These are phyloP conservation scores for Penicillium pancosmium DNA, from an alignment of 495 filamentous ascomycete species.

Conservation along the genomic window DNA sequence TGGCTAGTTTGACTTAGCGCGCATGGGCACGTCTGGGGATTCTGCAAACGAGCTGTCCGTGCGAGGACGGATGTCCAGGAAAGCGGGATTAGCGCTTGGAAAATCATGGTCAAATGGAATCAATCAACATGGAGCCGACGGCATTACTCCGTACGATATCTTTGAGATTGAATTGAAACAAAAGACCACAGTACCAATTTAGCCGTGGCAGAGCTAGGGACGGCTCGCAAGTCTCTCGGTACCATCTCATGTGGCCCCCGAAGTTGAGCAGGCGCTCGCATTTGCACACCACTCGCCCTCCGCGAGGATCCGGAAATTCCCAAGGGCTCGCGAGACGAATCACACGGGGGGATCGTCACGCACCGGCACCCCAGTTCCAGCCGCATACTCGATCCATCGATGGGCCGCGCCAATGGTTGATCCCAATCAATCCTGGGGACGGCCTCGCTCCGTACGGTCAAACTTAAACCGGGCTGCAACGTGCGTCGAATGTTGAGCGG, in stretches of 20 bases:
- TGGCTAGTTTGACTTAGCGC: conserved; percentile 22
- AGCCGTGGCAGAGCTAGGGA: neutral
- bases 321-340: neutral
- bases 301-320: conserved; percentile 13
- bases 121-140: neutral
- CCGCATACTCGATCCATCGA: conserved; percentile 22
- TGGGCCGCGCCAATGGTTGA: conserved; percentile 16
- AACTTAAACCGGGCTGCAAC: conserved; percentile 34
- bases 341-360: conserved; percentile 17
- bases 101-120: neutral
- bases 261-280: neutral
- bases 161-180: neutral
- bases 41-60: conserved; percentile 38
- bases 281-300: conserved; percentile 3
- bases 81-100: conserved; percentile 8
- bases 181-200: neutral
- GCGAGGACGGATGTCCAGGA: conserved; percentile 11
- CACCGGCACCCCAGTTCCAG: conserved; percentile 24
- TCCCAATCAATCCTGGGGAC: conserved; percentile 9
- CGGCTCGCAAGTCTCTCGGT: conserved; percentile 5
- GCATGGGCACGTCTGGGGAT: conserved; percentile 30
- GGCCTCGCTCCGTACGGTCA: conserved; percentile 25
- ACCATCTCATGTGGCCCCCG: neutral
- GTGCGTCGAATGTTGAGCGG: conserved; percentile 21
- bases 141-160: neutral